Base-by-base conservation (phyloP, 108 stramenopile species). In the Skeletonema marinoi region DNA sequence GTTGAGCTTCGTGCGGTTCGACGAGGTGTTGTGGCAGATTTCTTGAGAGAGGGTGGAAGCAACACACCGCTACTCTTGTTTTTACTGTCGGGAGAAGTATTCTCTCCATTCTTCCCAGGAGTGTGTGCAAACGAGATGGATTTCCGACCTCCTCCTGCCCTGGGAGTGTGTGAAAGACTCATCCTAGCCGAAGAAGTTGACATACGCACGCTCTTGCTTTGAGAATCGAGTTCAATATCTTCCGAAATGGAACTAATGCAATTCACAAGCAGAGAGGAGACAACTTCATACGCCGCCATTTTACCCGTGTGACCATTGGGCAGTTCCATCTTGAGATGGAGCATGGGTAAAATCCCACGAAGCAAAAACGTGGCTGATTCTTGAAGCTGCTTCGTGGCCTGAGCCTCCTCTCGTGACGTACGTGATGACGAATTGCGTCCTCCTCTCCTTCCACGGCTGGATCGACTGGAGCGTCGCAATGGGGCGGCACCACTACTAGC, bases 291-390 rank as follows among this genome's bases (percentile, higher is more conserved):
- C 7, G 91, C 92, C 12, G 86, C 83, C 21, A 87, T n/a, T 71
- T 91, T 92, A 6, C 94, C 94, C 39, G 61, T 64, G 63, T 89
- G 83, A 29, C 92, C 92, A 68, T 90, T 93, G 7, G 91, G 89
- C 13, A 88, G 51, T 33, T 88, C 88, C 36, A 89, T 70, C 46
- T 88, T 81, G 21, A 92, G 50, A 66, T 75, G 66, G 13, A 93
- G 61, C 1, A 89, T 46, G 31, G 88, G 91, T 42, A 87, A 65
- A 16, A 89, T 63, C 3, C 86, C 91, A 33, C 92, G 87, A 19
- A 90, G 79, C 39, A 92, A 60, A 33, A 80, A 81, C 33, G 89
- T 75, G 3, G 75, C 31, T 17, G 84, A 85, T 78, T 89, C 88
- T 56, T 89, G 87, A 41, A 60, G 61, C 19, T 62, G 46, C 29